Evolutionary conservation across 1,284 basidiomycete genomes (phyloP), one percentile per base, ranked within the genome.

Genomic region (Malassezia caprae): DNA sequence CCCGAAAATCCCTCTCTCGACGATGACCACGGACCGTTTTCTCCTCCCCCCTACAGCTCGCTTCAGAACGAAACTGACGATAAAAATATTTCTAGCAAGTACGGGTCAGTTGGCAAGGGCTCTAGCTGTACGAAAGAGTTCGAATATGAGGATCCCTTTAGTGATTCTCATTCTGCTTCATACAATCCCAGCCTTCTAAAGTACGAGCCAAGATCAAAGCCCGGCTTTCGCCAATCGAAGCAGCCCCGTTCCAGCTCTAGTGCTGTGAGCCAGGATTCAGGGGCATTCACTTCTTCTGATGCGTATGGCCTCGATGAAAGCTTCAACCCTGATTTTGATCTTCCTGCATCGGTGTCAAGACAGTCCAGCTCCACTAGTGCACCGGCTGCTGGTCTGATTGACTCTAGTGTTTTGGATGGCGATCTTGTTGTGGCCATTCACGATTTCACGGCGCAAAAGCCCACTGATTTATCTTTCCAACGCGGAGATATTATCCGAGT

Each of bases 401-500:
- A 49, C 6, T 23, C 53, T 4, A 17, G 23, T 35, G 30, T 56
- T 11, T 43, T 57, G 6, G 55, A 52, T 13, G 50, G 42, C 27
- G 55, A 57, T 21, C 41, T 57, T 3, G 70, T 71, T 3, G 23
- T 72, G 1, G 72, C 72, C 7, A 49, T 64, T 34, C 72, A 59
- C 50, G 68, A 72, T 21, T 73, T 69, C 27, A 61, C 66, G 17
- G 70, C 63, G 8, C 61, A 67, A 52, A 59, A 68, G 26, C 57
- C 60, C 4, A 55, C 61, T 7, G 72, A 74, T 48, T 48, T 74
- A 13, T 59, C 64, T 10, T 73, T 74, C 53, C 35, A 44, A 7
- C 56, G 62, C 19, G 72, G 72, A 4, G 70, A 74, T 39, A 62
- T 74, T 21, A 72, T 74, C 41, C 61, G 60, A 1, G 70, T 74